A percentile compares a stretch with the other conserved stretches of the same genome.
Evolutionary conservation across 805 yeast species (phyloP).

Genomic region (Starmerella scarabaei): DNA sequence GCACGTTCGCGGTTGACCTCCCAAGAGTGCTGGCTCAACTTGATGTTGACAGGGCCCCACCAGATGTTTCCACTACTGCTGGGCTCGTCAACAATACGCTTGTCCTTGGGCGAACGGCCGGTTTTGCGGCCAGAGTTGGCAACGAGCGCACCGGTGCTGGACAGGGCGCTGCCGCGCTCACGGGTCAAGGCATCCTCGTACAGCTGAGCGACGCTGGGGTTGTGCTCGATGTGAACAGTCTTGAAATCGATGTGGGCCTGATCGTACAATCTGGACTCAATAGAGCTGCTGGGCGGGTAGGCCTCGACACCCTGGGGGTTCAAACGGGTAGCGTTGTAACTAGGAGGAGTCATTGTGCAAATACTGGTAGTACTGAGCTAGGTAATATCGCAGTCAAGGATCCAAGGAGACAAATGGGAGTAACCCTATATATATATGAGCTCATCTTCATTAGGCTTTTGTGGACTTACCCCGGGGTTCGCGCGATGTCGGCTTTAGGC

Average conservation of each 20-base stretch:
- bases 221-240: conserved; percentile 44
- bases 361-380: too few relatives aligned
- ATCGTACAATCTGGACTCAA: conserved; percentile 31
- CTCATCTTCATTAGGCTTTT: not conserved
- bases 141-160: conserved; percentile 86
- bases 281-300: conserved; percentile 29
- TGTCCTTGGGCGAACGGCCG: conserved; percentile 97
- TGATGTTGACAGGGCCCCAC: conserved; percentile 99
- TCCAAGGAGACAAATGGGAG: too few relatives aligned
- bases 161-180: conserved; percentile 82
- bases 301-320: conserved; percentile 35
- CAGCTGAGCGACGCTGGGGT: conserved; percentile 81
- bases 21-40: conserved; percentile 91
- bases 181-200: conserved; percentile 82
- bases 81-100: conserved; percentile 91
- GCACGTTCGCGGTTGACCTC: conserved; percentile 92
- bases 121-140: conserved; percentile 94
- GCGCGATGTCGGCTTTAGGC: not conserved
- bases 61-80: conserved; percentile 73
- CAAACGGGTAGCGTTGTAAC: conserved; percentile 30
- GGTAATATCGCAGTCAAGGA: too few relatives aligned
- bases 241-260: conserved; percentile 32
- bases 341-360: too few relatives aligned
- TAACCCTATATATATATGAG: not conserved
- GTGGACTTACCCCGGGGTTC: not conserved